phyloP scores from a whole-genome alignment of 1,284 basidiomycete species.

The Fomitopsis pinicola region DNA sequence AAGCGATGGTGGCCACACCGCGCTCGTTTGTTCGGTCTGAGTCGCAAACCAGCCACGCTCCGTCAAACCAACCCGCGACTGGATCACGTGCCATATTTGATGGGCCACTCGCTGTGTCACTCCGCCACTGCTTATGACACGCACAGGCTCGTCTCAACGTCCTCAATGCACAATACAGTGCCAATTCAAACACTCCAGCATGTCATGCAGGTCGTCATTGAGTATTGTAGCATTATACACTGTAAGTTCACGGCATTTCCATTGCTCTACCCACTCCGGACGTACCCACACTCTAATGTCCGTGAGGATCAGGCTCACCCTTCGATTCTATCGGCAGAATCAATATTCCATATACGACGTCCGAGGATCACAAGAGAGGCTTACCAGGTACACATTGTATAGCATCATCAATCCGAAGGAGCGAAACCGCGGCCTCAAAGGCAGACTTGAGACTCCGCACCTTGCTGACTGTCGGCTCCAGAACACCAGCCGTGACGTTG shows the following conservation, averaged over 20 bases:
- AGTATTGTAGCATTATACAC: slow-evolving; percentile 14
- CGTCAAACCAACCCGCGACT: slow-evolving; percentile 11
- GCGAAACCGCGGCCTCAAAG: slow-evolving; percentile 93
- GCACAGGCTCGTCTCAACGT: neutral
- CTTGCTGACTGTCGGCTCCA: slow-evolving; percentile 97
- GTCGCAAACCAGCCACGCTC: slow-evolving; percentile 4
- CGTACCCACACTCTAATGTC: slow-evolving; percentile 21
- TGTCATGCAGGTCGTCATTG: neutral
- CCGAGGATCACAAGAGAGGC: slow-evolving; percentile 19
- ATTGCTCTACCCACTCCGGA: neutral
- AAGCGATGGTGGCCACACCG: slow-evolving; percentile 1
- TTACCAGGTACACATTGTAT: slow-evolving; percentile 81
- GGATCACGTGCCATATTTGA: slow-evolving; percentile 6
- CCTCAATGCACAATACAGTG: neutral
- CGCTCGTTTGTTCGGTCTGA: neutral
- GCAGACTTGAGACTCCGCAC: slow-evolving; percentile 95
- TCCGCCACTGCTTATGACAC: neutral
- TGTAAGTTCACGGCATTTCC: slow-evolving; percentile 1
- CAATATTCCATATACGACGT: neutral
- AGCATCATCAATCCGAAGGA: slow-evolving; percentile 95
- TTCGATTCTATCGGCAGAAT: slow-evolving; percentile 54
- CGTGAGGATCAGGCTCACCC: slow-evolving; percentile 44
- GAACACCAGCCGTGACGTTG: slow-evolving; percentile 89
- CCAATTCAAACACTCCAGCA: neutral
- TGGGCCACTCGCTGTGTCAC: neutral